These are phyloP conservation scores for Ascochyta koolunga DNA, from an alignment of 2,329 filamentous ascomycete genomes.

Conservation along the genomic window DNA sequence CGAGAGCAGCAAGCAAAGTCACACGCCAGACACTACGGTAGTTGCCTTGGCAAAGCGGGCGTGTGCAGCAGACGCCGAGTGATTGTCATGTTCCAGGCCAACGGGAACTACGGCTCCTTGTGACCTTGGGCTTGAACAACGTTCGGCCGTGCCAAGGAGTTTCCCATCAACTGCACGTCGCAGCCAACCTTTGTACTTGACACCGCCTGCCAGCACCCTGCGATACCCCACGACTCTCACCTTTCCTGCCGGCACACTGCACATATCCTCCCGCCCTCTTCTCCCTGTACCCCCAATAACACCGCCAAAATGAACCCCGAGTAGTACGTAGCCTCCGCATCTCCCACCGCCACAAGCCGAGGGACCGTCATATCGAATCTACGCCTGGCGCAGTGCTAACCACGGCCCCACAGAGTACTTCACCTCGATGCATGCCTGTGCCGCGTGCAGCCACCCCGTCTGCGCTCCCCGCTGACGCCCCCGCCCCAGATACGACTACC, in stretches of 20 bases:
- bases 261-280: constrained; percentile 10
- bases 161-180: constrained; percentile 17
- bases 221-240: constrained; percentile 30
- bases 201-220: constrained; percentile 33
- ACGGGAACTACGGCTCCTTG: constrained; percentile 26
- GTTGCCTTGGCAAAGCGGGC: constrained; percentile 9
- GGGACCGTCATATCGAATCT: constrained; percentile 14
- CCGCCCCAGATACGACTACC: constrained; percentile 91
- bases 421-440: not conserved
- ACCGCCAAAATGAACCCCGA: constrained; percentile 82
- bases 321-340: constrained; percentile 69
- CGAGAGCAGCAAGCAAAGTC: constrained; percentile 1
- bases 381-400: constrained; percentile 33
- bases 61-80: constrained; percentile 23
- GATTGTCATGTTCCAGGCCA: constrained; percentile 31
- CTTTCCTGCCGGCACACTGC: constrained; percentile 4
- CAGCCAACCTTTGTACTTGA: constrained; percentile 26
- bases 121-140: constrained; percentile 24
- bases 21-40: constrained; percentile 20
- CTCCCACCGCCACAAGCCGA: constrained; percentile 38
- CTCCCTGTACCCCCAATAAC: constrained; percentile 20
- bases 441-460: constrained; percentile 6
- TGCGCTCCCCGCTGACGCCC: constrained; percentile 28
- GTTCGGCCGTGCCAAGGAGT: constrained; percentile 15
- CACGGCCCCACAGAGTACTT: constrained; percentile 31